Conservation (phyloP, 2,329 filamentous ascomycete species). For the Aspergillus oerlinghausenensis region DNA sequence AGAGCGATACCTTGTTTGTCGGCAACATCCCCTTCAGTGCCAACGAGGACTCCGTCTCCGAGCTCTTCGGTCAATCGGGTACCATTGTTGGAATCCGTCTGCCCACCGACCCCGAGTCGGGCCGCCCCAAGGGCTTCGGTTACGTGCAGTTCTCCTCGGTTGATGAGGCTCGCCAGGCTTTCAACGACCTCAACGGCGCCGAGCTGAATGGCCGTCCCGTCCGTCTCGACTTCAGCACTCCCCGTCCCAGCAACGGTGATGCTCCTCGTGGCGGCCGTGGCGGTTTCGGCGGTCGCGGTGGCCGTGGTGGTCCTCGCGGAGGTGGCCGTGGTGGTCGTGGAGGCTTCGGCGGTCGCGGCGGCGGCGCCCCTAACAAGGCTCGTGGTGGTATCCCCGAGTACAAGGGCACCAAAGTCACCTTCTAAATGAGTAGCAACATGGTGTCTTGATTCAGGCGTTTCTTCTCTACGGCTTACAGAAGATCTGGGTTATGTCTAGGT, state of each 20-base stretch:
- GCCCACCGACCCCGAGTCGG: constrained; percentile 80
- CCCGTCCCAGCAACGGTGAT: constrained; percentile 55
- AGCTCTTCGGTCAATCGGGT: constrained; percentile 68
- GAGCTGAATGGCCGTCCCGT: constrained; percentile 69
- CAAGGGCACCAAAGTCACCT: constrained; percentile 75
- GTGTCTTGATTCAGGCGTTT: constrained; percentile 1
- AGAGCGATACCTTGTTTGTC: constrained; percentile 83
- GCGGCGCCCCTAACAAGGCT: constrained; percentile 46
- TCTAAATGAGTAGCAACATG: constrained; percentile 39
- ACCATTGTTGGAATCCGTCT: constrained; percentile 76
- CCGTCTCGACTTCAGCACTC: constrained; percentile 75
- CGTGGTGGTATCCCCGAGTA: constrained; percentile 60
- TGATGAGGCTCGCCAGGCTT: constrained; percentile 75
- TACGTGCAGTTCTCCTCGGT: constrained; percentile 80
- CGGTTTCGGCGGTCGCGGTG: constrained; percentile 46
- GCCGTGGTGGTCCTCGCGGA: constrained; percentile 51
- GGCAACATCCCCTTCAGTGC: constrained; percentile 86
- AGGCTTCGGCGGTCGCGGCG: constrained; percentile 43
- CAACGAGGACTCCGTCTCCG: constrained; percentile 68
- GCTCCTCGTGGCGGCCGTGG: constrained; percentile 42
- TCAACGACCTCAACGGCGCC: constrained; percentile 65
- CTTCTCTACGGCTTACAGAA: neutral
- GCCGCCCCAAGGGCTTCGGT: constrained; percentile 84
- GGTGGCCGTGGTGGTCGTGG: constrained; percentile 44
- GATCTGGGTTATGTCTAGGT: constrained; percentile 4